phyloP scores from a whole-genome alignment of 2,329 filamentous ascomycete species.

The Pochonia chlamydosporia region DNA sequence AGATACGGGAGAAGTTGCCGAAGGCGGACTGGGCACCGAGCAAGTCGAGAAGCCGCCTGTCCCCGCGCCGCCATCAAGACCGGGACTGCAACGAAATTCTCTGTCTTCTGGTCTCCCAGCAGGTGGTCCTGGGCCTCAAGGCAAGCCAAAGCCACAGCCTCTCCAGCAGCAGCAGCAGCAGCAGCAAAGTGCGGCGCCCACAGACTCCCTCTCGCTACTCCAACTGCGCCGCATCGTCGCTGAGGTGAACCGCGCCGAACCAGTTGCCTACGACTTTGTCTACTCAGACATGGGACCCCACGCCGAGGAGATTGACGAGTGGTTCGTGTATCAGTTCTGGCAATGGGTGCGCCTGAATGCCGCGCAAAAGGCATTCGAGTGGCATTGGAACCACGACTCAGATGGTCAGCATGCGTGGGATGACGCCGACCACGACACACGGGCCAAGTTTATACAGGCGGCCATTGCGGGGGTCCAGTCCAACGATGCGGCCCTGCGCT shows the following conservation, averaged over 20 bases:
- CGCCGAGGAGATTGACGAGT: conserved; percentile 90
- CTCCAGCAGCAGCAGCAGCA: conserved; percentile 18
- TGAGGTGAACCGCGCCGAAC: conserved; percentile 65
- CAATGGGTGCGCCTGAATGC: conserved; percentile 75
- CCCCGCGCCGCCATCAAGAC: conserved; percentile 11
- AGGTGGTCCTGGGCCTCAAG: conserved; percentile 16
- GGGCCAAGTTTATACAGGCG: conserved; percentile 50
- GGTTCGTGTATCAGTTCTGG: conserved; percentile 89
- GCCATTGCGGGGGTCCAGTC: conserved; percentile 40
- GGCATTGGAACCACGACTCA: conserved; percentile 59
- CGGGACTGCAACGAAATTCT: conserved; percentile 17
- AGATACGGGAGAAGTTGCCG: conserved; percentile 32
- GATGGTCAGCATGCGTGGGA: conserved; percentile 52
- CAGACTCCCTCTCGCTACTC: conserved; percentile 68
- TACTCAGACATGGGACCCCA: conserved; percentile 70
- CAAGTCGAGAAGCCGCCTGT: conserved; percentile 26
- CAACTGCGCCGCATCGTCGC: conserved; percentile 69
- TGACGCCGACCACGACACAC: conserved; percentile 51
- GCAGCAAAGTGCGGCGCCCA: conserved; percentile 34
- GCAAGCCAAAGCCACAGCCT: conserved; percentile 7
- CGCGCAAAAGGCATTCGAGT: conserved; percentile 71
- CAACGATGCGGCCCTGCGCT: conserved; percentile 41
- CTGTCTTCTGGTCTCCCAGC: conserved; percentile 15
- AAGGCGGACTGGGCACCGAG: conserved; percentile 27
- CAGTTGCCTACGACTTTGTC: conserved; percentile 77